Conservation (phyloP, 129 eudicot species). For the Helianthus annuus region DNA sequence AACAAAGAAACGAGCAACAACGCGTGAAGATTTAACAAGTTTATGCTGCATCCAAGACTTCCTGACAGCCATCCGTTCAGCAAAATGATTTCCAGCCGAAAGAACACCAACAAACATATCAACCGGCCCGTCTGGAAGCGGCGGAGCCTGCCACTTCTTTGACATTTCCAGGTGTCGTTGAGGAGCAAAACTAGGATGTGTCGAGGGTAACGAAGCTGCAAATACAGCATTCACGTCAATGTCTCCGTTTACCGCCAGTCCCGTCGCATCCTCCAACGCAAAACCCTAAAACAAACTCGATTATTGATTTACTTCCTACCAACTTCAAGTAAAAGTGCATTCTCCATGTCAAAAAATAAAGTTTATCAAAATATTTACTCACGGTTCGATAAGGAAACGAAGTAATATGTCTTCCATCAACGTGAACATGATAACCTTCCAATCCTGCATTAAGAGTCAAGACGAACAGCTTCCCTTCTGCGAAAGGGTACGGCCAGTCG, state of each 20-base stretch:
- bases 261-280: constrained; percentile 91
- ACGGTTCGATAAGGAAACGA: constrained; percentile 89
- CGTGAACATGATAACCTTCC: constrained; percentile 84
- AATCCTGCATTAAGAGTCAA: constrained; percentile 81
- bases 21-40: constrained; percentile 60
- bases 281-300: constrained; percentile 55
- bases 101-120: constrained; percentile 79
- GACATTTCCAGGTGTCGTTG: constrained; percentile 72
- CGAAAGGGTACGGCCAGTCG: constrained; percentile 94
- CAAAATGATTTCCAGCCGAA: constrained; percentile 95
- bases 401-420: constrained; percentile 82
- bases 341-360: background rate
- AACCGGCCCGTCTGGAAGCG: constrained; percentile 57
- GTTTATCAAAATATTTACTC: constrained; percentile 33
- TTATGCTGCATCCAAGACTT: constrained; percentile 96
- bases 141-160: constrained; percentile 71
- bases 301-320: background rate
- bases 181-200: constrained; percentile 88
- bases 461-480: constrained; percentile 73
- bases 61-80: constrained; percentile 96
- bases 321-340: background rate
- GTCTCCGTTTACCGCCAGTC: constrained; percentile 70
- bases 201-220: constrained; percentile 83
- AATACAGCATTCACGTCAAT: constrained; percentile 61
- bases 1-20: constrained; percentile 90